Evolutionary conservation across 2,329 filamentous ascomycete species (phyloP).

Genomic region (Cercospora sp.): DNA sequence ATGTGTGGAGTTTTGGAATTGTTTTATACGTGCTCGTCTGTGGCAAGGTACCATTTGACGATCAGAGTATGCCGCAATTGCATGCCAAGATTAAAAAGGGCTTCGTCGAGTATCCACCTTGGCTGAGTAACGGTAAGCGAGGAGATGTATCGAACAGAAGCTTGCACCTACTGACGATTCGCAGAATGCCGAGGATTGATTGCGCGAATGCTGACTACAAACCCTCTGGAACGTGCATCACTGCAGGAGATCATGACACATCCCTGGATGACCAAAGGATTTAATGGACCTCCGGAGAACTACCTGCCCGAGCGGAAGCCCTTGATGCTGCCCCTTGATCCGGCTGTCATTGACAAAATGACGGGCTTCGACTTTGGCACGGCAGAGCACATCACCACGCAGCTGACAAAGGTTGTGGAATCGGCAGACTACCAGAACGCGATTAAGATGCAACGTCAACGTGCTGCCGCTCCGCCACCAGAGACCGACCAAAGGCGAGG

Average conservation of each 20-base stretch:
- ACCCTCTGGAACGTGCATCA: slow-evolving; percentile 80
- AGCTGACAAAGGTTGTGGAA: slow-evolving; percentile 82
- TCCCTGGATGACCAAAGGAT: slow-evolving; percentile 94
- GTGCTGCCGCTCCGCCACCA: slow-evolving; percentile 59
- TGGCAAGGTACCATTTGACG: slow-evolving; percentile 96
- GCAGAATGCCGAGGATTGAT: slow-evolving; percentile 91
- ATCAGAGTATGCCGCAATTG: slow-evolving; percentile 97
- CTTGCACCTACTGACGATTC: slow-evolving; percentile 8
- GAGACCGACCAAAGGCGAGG: slow-evolving; percentile 82
- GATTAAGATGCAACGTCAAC: slow-evolving; percentile 68
- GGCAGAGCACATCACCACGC: slow-evolving; percentile 75
- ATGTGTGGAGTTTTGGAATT: slow-evolving; percentile 98
- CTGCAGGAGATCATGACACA: slow-evolving; percentile 92
- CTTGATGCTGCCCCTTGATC: slow-evolving; percentile 78
- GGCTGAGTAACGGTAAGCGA: slow-evolving; percentile 78
- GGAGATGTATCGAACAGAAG: too few species aligned
- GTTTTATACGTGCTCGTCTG: slow-evolving; percentile 96
- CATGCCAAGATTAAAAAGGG: slow-evolving; percentile 99
- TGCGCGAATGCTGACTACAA: slow-evolving; percentile 92
- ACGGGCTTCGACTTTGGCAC: slow-evolving; percentile 96
- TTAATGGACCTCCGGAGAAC: slow-evolving; percentile 82
- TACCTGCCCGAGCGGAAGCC: slow-evolving; percentile 81
- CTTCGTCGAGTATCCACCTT: slow-evolving; percentile 89
- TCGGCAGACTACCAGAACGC: slow-evolving; percentile 92
- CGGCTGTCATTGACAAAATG: slow-evolving; percentile 85